These are phyloP conservation scores for Clonostachys sp. DNA, from an alignment of 2,329 filamentous ascomycete genomes.

Conservation along the genomic window DNA sequence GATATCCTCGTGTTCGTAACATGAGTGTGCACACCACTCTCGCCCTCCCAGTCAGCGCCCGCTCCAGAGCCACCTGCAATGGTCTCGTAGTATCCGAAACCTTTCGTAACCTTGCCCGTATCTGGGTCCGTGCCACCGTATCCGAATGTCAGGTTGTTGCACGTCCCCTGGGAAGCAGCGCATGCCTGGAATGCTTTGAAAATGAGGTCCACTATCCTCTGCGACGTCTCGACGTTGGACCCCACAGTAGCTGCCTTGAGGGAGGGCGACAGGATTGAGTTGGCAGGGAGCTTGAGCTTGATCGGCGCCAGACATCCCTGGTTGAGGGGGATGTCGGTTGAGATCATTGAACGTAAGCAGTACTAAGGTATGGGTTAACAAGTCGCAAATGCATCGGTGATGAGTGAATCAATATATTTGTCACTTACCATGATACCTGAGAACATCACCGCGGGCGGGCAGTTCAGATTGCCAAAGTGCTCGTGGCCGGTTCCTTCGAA, in stretches of 20 bases:
- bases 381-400: background rate
- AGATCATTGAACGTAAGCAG: slow-evolving; percentile 22
- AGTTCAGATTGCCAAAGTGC: slow-evolving; percentile 20
- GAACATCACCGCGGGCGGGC: slow-evolving; percentile 17
- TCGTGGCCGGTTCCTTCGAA: slow-evolving; percentile 19
- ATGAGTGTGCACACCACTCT: slow-evolving; percentile 73
- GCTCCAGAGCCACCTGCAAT: slow-evolving; percentile 76
- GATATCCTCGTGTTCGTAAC: slow-evolving; percentile 88
- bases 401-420: background rate
- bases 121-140: slow-evolving; percentile 42
- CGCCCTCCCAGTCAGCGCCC: slow-evolving; percentile 68
- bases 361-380: slow-evolving; percentile 5
- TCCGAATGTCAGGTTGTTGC: slow-evolving; percentile 77
- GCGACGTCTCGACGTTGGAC: slow-evolving; percentile 22
- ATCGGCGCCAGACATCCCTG: slow-evolving; percentile 42
- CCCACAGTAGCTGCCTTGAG: slow-evolving; percentile 23
- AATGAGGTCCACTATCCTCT: slow-evolving; percentile 55
- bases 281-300: slow-evolving; percentile 13
- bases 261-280: slow-evolving; percentile 24
- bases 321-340: slow-evolving; percentile 22
- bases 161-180: slow-evolving; percentile 70
- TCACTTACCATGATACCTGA: slow-evolving; percentile 17
- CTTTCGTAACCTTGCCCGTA: slow-evolving; percentile 25
- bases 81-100: slow-evolving; percentile 85
- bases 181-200: slow-evolving; percentile 71